Evolutionary conservation across 140 eudicot genomes (phyloP), one percentile per base, ranked within the genome.

Genomic region (Stevia rebaudiana): DNA sequence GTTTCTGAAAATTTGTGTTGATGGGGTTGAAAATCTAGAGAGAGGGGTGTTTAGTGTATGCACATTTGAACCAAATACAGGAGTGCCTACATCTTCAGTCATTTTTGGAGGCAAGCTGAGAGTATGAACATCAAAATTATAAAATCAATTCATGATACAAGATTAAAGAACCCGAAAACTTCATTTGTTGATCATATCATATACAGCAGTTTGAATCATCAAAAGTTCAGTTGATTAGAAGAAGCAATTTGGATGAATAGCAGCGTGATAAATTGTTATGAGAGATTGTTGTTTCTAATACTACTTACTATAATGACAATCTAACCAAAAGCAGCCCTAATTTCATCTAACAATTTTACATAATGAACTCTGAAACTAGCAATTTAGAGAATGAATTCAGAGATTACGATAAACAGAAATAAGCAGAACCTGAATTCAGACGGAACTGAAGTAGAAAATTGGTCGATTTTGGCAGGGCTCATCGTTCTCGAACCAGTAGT

Each of bases 391-490:
- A 46, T 9, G n/a, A 67, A 42, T 16, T 17, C 50, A 36, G 42
- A 33, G 2, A 36, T 1, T 0, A 36, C 7, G 25, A 59, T 3
- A 50, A 48, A 77, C 8, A 65, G 51, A 43, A 30, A 51, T 24
- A 60, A 42, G 1, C 30, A 70, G 19, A 64, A 89, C 97, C 97
- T 89, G 80, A 86, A 83, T 28, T 81, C 86, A 67, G 95, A 41
- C 44, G 89, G 83, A 63, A 72, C 25, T 21, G 83, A 85, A 67
- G 79, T 41, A 33, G 77, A 69, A 63, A 64, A 72, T n/a, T 81
- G 71, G 22, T 87, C 95, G 11, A 70, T 47, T 52, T 80, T 48
- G 0, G 77, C 48, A 8, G 90, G 94, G 71, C 84, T 78, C 58
- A 70, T 49, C 25, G 73, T 53, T 72, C 84, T 71, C 13, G 91